phyloP scores from a whole-genome alignment of 331 rosid species.

The Acacia concinna region DNA sequence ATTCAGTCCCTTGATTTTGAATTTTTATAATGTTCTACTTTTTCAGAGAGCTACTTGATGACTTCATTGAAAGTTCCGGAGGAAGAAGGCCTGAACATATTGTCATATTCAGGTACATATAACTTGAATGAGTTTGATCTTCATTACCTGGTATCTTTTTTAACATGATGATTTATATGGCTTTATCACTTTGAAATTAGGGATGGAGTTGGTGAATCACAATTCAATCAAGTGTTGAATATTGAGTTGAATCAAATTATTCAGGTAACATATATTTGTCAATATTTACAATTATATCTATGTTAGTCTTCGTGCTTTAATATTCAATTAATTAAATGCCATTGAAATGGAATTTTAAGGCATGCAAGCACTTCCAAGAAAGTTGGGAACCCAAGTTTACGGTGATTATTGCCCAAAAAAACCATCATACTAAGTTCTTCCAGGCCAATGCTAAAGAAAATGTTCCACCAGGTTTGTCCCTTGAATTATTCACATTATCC shows the following conservation, averaged over 20 bases:
- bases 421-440: constrained; percentile 46
- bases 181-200: constrained; percentile 6
- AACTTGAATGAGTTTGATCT: background rate
- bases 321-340: background rate
- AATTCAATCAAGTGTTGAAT: constrained; percentile 46
- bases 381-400: constrained; percentile 44
- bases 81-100: constrained; percentile 37
- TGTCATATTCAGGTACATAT: constrained; percentile 46
- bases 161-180: background rate
- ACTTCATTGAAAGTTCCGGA: constrained; percentile 20
- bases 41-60: constrained; percentile 37
- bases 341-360: constrained; percentile 24
- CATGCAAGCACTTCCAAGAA: constrained; percentile 35
- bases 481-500: background rate
- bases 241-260: constrained; percentile 37
- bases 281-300: background rate
- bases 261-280: constrained; percentile 23
- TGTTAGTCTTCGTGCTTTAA: background rate
- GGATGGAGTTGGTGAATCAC: constrained; percentile 51
- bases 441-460: constrained; percentile 14
- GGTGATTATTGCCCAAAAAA: constrained; percentile 43
- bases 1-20: background rate
- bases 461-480: constrained; percentile 44
- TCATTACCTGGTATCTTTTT: background rate
- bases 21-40: background rate